Evolutionary conservation across 495 filamentous ascomycete species (phyloP).

Genomic region (Trichoderma erinaceum): DNA sequence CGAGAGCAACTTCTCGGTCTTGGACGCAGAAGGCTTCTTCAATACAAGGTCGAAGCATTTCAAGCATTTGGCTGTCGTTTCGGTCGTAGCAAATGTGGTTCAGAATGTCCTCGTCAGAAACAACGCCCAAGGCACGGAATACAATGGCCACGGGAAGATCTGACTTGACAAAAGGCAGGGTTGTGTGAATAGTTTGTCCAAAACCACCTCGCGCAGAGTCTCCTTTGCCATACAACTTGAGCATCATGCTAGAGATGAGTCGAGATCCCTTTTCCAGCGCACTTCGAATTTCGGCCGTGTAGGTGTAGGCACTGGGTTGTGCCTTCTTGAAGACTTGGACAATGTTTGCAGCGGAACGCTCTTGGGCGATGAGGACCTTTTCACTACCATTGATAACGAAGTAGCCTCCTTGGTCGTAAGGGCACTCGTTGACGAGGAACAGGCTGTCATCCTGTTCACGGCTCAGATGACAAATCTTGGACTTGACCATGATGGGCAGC

Average conservation of each 20-base stretch:
- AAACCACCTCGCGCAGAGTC: slow-evolving; percentile 69
- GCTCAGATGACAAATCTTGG: slow-evolving; percentile 82
- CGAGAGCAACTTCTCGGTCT: slow-evolving; percentile 88
- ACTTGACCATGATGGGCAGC: slow-evolving; percentile 96
- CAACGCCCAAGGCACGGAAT: slow-evolving; percentile 90
- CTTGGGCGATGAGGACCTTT: slow-evolving; percentile 97
- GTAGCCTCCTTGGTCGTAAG: slow-evolving; percentile 96
- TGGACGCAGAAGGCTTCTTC: slow-evolving; percentile 96
- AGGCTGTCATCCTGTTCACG: slow-evolving; percentile 72
- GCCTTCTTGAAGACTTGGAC: slow-evolving; percentile 99
- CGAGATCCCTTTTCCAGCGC: slow-evolving; percentile 93
- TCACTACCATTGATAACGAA: slow-evolving; percentile 99
- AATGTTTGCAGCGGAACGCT: slow-evolving; percentile 94
- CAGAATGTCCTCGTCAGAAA: slow-evolving; percentile 95
- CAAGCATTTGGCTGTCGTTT: slow-evolving; percentile 92
- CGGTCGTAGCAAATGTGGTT: slow-evolving; percentile 96
- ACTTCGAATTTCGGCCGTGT: slow-evolving; percentile 91
- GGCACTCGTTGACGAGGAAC: slow-evolving; percentile 87
- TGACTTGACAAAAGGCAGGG: slow-evolving; percentile 84
- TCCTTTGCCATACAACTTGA: slow-evolving; percentile 82
- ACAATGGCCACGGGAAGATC: slow-evolving; percentile 92
- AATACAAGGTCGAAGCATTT: slow-evolving; percentile 93
- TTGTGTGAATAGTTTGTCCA: slow-evolving; percentile 81
- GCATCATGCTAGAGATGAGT: slow-evolving; percentile 80
- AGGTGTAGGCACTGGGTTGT: slow-evolving; percentile 76